Evolutionary conservation across 2,329 filamentous ascomycete genomes (phyloP).

Genomic region (Talaromyces verruculosus): DNA sequence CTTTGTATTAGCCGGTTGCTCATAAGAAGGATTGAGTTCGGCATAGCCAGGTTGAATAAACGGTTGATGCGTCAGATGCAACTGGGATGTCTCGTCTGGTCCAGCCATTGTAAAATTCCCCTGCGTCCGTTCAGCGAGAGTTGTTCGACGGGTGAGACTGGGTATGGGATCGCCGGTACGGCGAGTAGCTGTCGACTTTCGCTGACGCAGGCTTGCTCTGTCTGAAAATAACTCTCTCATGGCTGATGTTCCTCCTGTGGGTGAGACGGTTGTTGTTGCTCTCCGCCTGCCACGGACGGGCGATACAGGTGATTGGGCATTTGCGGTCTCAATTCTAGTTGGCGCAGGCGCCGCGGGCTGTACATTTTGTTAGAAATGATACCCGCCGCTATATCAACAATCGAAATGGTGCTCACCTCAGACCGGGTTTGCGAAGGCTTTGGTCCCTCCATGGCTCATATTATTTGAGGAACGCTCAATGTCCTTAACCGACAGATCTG

Average conservation of each 20-base stretch:
- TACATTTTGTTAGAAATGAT: neutral
- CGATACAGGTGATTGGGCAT: neutral
- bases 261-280: neutral
- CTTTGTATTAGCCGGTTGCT: conserved; percentile 50
- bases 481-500: neutral
- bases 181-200: conserved; percentile 12
- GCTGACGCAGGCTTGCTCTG: conserved; percentile 8
- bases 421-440: neutral
- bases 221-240: conserved; percentile 8
- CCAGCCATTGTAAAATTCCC: conserved; percentile 36
- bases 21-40: conserved; percentile 56
- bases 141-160: conserved; percentile 30
- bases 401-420: neutral
- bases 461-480: neutral
- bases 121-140: conserved; percentile 31
- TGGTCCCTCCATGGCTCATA: neutral
- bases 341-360: neutral
- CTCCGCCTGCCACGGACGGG: neutral
- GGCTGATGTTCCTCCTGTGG: neutral
- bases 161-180: conserved; percentile 24
- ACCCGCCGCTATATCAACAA: neutral
- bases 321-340: neutral
- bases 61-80: conserved; percentile 40
- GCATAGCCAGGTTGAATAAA: conserved; percentile 57
- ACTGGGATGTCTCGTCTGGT: conserved; percentile 33